phyloP scores from a whole-genome alignment of 2,329 filamentous ascomycete genomes.

The Fonsecaea monophora region DNA sequence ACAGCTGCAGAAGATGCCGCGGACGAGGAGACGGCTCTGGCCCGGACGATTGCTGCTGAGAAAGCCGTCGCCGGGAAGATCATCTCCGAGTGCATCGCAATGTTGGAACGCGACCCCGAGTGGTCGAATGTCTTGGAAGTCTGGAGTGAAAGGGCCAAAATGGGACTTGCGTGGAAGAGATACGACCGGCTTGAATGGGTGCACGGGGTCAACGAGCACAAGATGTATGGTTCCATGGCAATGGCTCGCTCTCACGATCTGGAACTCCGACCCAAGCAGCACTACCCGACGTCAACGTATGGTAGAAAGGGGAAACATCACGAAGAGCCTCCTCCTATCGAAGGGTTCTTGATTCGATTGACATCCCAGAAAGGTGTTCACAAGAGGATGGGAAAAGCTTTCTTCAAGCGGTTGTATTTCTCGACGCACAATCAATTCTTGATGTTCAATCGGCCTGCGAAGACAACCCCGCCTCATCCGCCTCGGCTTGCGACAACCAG shows the following conservation, averaged over 20 bases:
- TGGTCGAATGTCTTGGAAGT: constrained; percentile 65
- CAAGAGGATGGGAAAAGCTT: constrained; percentile 64
- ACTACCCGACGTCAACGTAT: constrained; percentile 63
- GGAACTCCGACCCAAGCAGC: constrained; percentile 68
- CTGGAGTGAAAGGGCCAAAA: constrained; percentile 65
- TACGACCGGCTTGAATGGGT: constrained; percentile 74
- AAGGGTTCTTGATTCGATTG: constrained; percentile 70
- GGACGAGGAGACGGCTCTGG: constrained; percentile 52
- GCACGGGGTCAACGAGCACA: constrained; percentile 68
- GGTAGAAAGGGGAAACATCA: constrained; percentile 48
- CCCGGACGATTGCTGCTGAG: constrained; percentile 54
- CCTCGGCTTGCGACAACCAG: constrained; percentile 58
- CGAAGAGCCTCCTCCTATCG: constrained; percentile 67
- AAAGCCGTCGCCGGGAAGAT: constrained; percentile 63
- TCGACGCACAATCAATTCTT: constrained; percentile 68
- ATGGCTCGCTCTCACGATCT: constrained; percentile 72
- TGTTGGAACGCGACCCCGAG: constrained; percentile 63
- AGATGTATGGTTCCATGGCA: constrained; percentile 72
- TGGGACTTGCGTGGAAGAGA: constrained; percentile 72
- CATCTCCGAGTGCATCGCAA: constrained; percentile 63
- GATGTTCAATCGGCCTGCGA: constrained; percentile 66
- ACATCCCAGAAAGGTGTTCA: constrained; percentile 68
- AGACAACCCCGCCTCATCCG: constrained; percentile 65
- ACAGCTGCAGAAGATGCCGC: constrained; percentile 44
- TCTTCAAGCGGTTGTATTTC: constrained; percentile 71